These are phyloP conservation scores for Candida endomychidarum DNA, from an alignment of 805 yeast genomes.

Conservation along the genomic window DNA sequence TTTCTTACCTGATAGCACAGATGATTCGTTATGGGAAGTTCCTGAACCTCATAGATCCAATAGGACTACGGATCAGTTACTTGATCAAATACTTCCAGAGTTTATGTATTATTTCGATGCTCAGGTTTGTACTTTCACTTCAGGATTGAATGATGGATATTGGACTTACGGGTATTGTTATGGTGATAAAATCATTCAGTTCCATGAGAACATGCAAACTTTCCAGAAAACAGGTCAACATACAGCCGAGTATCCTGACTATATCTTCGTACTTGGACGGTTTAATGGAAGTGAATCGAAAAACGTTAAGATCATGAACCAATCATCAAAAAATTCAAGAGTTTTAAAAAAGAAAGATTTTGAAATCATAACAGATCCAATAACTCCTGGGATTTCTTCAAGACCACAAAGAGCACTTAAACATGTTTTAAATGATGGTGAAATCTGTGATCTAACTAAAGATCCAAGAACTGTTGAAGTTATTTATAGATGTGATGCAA, in stretches of 20 bases:
- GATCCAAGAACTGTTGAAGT: conserved; percentile 54
- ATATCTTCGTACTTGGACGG: conserved; percentile 37
- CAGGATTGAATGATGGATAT: conserved; percentile 39
- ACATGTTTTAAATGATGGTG: conserved; percentile 47
- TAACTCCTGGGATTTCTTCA: conserved; percentile 12
- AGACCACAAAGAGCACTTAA: conserved; percentile 30
- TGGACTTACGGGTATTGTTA: conserved; percentile 56
- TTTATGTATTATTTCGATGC: conserved; percentile 19
- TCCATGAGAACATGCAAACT: conserved; percentile 34
- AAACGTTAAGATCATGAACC: conserved; percentile 20
- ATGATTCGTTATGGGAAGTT: background rate
- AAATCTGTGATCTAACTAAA: conserved; percentile 58
- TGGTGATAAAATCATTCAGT: conserved; percentile 50
- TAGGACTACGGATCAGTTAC: conserved; percentile 4
- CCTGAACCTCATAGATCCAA: conserved; percentile 3
- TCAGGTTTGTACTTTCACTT: conserved; percentile 24
- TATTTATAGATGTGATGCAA: conserved; percentile 54
- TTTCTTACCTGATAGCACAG: conserved; percentile 10
- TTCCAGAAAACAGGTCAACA: conserved; percentile 28
- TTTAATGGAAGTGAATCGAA: conserved; percentile 25
- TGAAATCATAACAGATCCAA: conserved; percentile 22
- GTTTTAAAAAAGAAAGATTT: conserved; percentile 24
- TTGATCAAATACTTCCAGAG: conserved; percentile 5
- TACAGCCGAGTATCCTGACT: conserved; percentile 29
- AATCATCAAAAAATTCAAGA: conserved; percentile 20